Percentiles rank a stretch among this genome's conserved stretches.
Evolutionary conservation across 176 grass and related monocot species (phyloP).

Genomic region (Musa beccarii): DNA sequence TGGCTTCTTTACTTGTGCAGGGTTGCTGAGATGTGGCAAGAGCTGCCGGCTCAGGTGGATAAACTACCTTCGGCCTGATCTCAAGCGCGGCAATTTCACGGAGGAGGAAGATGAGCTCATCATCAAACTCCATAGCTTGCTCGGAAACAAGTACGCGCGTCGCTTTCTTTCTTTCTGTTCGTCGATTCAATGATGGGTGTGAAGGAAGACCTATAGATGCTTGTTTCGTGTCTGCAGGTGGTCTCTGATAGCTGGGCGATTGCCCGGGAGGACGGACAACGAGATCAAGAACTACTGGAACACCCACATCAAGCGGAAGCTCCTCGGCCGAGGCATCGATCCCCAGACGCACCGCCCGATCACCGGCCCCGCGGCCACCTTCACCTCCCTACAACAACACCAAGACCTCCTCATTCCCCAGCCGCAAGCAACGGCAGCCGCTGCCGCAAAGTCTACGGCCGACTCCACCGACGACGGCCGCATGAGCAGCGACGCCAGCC

Average conservation of each 20-base stretch:
- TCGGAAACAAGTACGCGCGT: constrained; percentile 8
- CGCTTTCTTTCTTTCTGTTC: not conserved
- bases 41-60: constrained; percentile 22
- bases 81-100: constrained; percentile 16
- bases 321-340: constrained; percentile 12
- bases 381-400: not conserved
- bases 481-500: not conserved
- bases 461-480: not conserved
- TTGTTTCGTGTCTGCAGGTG: not conserved
- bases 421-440: not conserved
- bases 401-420: not conserved
- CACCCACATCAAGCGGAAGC: constrained; percentile 15
- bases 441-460: not conserved
- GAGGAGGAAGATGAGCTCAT: constrained; percentile 24
- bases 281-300: constrained; percentile 19
- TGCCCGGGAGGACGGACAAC: constrained; percentile 2
- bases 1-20: not conserved
- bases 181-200: not conserved
- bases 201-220: not conserved
- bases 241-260: constrained; percentile 9
- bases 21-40: constrained; percentile 16
- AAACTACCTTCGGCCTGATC: constrained; percentile 19
- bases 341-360: not conserved
- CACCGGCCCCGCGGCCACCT: not conserved
- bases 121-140: constrained; percentile 17